Base-by-base conservation (phyloP, 164 flowering plant genomes). In the Vitis rupestris region DNA sequence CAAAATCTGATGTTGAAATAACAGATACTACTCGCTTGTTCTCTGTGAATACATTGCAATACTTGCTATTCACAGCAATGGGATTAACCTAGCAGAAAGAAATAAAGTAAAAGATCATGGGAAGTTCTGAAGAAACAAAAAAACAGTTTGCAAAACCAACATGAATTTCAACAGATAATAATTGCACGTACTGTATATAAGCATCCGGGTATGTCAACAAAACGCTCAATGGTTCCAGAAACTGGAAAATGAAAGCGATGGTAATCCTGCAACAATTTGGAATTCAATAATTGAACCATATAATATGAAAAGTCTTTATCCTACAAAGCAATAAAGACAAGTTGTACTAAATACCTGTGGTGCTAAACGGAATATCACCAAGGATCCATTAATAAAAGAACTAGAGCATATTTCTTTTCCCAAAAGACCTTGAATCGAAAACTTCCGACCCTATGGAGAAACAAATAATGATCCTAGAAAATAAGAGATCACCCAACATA, bases 341-440 rank as follows among this genome's bases (percentile, higher is more conserved):
- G 29, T 13, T 48, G 44, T 50, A 59, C 50, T n/a, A 44, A 50
- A 15, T 81, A 95, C 98, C 97, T 95, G 98, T 16, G 97, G 99
- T n/a, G 99, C 99, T 92, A 95, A 83, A n/a, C 99, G 90, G 67
- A 93, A 95, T 77, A 95, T 95, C 75, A 93, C 97, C 77, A 95
- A 53, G 50, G 89, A 67, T 73, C 99, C 99, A 75, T 85, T 67
- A 58, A 78, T 63, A 72, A 91, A 93, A 74, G 85, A 64, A 72
- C 54, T 66, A 10, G 88, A 76, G 78, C 73, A 71, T 56, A 80
- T 62, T 52, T 89, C 90, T 49, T 82, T 79, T 6, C 97, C 98
- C 72, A 95, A 64, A 64, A 95, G 92, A 53, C 99, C 99, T 87
- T 85, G 81, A 69, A 95, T 82, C 17, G 99, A 95, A 75, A 95